A percentile compares a stretch with the other conserved stretches of the same genome.
Conservation (phyloP, 306 rosid genomes). For the Vachellia collinsii region DNA sequence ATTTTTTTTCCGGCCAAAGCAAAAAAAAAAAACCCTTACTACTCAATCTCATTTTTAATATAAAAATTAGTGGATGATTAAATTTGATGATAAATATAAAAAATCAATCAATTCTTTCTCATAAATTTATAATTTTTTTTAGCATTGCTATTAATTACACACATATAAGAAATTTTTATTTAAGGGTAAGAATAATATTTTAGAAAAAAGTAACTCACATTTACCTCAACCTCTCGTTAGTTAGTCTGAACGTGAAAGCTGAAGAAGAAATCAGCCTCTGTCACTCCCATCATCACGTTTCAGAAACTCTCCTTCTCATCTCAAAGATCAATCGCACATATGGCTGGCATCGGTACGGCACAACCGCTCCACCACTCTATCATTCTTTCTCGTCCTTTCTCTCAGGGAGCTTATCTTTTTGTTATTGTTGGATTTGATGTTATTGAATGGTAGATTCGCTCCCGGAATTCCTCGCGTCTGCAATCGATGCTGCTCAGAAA, state of each 20-base stretch:
- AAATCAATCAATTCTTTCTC: no score
- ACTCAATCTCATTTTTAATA: no score
- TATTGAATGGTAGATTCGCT: slow-evolving; percentile 53
- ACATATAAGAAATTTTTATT: no score
- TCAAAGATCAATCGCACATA: slow-evolving; percentile 13
- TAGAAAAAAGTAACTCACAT: no score
- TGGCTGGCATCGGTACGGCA: slow-evolving; percentile 59
- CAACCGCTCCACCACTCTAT: background rate
- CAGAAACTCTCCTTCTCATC: slow-evolving; percentile 6
- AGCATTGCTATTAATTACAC: no score
- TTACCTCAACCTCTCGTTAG: background rate
- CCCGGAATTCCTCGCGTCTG: slow-evolving; percentile 66
- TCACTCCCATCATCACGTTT: background rate
- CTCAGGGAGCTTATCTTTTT: background rate
- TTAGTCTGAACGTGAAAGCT: background rate
- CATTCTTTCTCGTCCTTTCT: background rate
- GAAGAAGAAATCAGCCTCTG: background rate
- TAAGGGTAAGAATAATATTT: no score
- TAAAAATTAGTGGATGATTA: no score
- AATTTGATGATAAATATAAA: no score
- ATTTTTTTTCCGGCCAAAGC: no score
- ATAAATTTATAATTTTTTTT: no score
- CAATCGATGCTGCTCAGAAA: slow-evolving; percentile 78
- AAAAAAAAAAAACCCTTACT: no score
- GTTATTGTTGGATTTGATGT: slow-evolving; percentile 20